Evolutionary conservation across 148 eudicot genomes (phyloP), one percentile per base, ranked within the genome.

Genomic region (Chenopodium berlandieri): DNA sequence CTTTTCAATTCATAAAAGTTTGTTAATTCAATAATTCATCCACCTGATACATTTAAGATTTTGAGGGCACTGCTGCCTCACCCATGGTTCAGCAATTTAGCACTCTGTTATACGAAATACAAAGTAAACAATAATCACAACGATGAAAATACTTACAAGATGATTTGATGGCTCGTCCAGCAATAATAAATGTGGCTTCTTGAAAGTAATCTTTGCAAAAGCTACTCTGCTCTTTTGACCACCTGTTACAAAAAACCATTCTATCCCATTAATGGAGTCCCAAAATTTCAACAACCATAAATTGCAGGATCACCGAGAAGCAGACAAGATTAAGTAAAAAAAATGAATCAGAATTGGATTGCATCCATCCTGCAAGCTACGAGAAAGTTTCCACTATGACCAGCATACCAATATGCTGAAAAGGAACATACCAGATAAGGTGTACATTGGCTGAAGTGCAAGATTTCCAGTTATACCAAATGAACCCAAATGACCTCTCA

Each of bases 151-250:
- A 90, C 99, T 92, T 87, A 97, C 99, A 81, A 97, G 95, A 87
- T 97, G 99, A 87, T 97, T 97, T 8, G 99, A 97, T 56, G 98
- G 99, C 84, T 97, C 99, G 77, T 94, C 99, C 83, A 97, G 93
- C 87, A 97, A 84, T 80, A 97, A 82, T 60, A 97, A 87, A 82
- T 97, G 99, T 76, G 98, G 98, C 81, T 94, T 97, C 82, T 89
- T 92, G 91, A 94, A 94, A 62, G 98, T 97, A 81, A 97, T 97
- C 91, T 92, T 97, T n/a, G 99, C 90, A 90, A 97, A 97, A 79
- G 99, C 99, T 79, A 97, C 99, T 85, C 99, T 91, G 87, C 99
- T 97, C 87, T 97, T 97, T 91, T 97, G 99, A 86, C 99, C 99
- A 97, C 99, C 99, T 97, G 94, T 34, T 54, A 85, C 70, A 74